Evolutionary conservation across 2,329 filamentous ascomycete genomes (phyloP), one percentile per base, ranked within the genome.

Genomic region (Rhytidhysteron rufulum): DNA sequence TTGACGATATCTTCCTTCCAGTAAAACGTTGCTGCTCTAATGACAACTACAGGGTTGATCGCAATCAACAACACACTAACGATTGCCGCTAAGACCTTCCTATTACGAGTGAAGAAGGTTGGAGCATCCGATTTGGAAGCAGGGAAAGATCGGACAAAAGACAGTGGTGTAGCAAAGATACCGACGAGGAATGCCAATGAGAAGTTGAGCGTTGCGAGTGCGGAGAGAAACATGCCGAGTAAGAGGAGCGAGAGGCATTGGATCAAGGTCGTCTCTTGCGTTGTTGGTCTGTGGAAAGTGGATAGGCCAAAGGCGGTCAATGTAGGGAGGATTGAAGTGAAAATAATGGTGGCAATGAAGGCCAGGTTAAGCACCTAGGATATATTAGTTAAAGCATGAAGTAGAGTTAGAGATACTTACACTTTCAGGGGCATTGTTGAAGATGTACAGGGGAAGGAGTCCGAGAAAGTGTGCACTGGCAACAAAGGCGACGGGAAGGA

Each of bases 201-300:
- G 73, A 98, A 98, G 68, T 98, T 98, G 37, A 98, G 79, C 0
- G 91, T 98, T 2, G 93, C 91, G 10, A 98, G 83, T 1, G 90
- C 85, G 10, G 90, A 90, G 49, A 98, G 81, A 55, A 88, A 90
- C 72, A 96, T 87, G 54, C 93, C 93, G 0, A 97, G 79, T 8
- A 95, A 74, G 10, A 98, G 80, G n/a, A 97, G 79, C 5, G 89
- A 95, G 71, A 97, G 89, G 42, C 85, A 93, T 62, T 94, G 90
- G 49, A 89, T 82, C 37, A 96, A 79, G 34, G 82, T 78, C 56
- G 85, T 82, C 57, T 91, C 84, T 58, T 90, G 87, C 4, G 64
- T 50, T 0, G 80, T 82, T 2, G 82, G 79, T 61, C 57, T 4
- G 64, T 66, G 55, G 65, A 77, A 50, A 25, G 45, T 43, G 40